A percentile compares a stretch with the other conserved stretches of the same genome.
These are phyloP conservation scores for Penicillium janthinellum DNA, from an alignment of 2,329 filamentous ascomycete species.

Conservation along the genomic window DNA sequence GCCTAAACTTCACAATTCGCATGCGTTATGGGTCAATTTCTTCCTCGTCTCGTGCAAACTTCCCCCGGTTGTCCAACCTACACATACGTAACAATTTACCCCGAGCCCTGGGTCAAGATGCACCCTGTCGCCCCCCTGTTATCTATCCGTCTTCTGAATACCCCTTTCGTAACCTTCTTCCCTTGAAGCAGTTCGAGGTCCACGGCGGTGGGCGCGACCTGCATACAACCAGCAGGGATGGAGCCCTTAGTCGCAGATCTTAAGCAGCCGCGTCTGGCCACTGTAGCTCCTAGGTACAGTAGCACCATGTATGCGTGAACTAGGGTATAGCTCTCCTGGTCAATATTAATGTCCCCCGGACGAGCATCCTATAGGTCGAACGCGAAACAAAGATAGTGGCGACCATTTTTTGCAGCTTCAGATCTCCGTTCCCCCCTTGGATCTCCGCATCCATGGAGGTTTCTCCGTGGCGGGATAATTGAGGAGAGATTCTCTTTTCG, in stretches of 20 bases:
- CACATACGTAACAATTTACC: background rate
- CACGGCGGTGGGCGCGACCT: conserved; percentile 13
- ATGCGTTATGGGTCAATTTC: background rate
- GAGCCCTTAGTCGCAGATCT: conserved; percentile 25
- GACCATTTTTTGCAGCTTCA: background rate
- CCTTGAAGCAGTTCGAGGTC: conserved; percentile 3
- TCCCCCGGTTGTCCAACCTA: background rate
- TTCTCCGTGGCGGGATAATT: conserved; percentile 10
- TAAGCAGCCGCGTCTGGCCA: conserved; percentile 7
- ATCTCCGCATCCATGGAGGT: conserved; percentile 8
- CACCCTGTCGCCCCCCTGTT: background rate
- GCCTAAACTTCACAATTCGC: background rate
- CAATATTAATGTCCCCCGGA: background rate
- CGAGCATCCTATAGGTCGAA: background rate
- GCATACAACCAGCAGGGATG: conserved; percentile 15
- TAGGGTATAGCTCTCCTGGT: background rate
- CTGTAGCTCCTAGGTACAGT: background rate
- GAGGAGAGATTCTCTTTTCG: background rate
- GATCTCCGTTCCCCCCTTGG: background rate
- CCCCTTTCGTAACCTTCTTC: background rate
- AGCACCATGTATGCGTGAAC: background rate
- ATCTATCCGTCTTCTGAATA: background rate
- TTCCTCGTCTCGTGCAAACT: background rate
- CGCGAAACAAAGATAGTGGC: background rate
- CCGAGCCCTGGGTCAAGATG: background rate